Evolutionary conservation across 2,329 filamentous ascomycete species (phyloP).

Genomic region (Ascochyta pisi): DNA sequence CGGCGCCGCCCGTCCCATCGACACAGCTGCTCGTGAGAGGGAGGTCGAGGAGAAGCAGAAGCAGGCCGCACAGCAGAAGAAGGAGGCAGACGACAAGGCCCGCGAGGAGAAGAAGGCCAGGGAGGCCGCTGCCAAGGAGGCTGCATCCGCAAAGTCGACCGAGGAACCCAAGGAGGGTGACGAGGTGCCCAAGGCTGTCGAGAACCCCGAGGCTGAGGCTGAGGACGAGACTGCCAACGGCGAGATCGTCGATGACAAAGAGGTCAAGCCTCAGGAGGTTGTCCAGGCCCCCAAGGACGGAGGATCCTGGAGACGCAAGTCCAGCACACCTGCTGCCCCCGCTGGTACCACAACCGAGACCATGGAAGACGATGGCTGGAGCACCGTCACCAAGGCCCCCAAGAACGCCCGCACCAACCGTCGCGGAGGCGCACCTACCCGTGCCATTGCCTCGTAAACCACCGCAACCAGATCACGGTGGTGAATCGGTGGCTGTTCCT

Average conservation of each 20-base stretch:
- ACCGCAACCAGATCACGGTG: neutral
- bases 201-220: slow-evolving; percentile 53
- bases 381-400: slow-evolving; percentile 57
- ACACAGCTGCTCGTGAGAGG: slow-evolving; percentile 87
- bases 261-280: slow-evolving; percentile 63
- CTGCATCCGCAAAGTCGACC: slow-evolving; percentile 38
- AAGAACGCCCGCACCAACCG: slow-evolving; percentile 50
- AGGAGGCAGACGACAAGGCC: slow-evolving; percentile 83
- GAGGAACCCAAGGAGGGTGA: slow-evolving; percentile 42
- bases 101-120: slow-evolving; percentile 70
- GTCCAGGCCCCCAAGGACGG: slow-evolving; percentile 53
- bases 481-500: slow-evolving; percentile 15
- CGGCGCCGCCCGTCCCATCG: slow-evolving; percentile 90
- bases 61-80: slow-evolving; percentile 78
- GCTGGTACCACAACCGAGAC: slow-evolving; percentile 53
- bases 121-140: slow-evolving; percentile 56
- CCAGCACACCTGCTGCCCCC: slow-evolving; percentile 37
- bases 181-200: slow-evolving; percentile 23
- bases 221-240: slow-evolving; percentile 58
- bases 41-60: slow-evolving; percentile 89
- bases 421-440: slow-evolving; percentile 48
- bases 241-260: slow-evolving; percentile 59
- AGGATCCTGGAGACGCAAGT: slow-evolving; percentile 51
- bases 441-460: slow-evolving; percentile 56
- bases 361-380: slow-evolving; percentile 62